Percentiles rank a stretch among this genome's conserved stretches.
Evolutionary conservation across 2,329 filamentous ascomycete species (phyloP).

Genomic region (Lachnellula subtilissima): DNA sequence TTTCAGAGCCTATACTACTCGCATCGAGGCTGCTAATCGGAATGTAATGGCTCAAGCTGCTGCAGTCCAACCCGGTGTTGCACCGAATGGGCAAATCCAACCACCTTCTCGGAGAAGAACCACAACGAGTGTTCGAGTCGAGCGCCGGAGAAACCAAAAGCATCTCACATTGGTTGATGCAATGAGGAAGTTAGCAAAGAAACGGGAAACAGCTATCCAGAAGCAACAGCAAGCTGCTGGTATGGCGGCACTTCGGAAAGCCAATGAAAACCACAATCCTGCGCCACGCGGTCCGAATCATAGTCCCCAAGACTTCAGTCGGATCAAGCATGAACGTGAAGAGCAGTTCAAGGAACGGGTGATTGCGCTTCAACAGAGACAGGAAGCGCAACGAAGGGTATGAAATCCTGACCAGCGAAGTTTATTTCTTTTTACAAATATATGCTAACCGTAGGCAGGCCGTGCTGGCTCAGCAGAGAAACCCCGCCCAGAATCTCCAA

Average conservation of each 20-base stretch:
- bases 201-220: slow-evolving; percentile 76
- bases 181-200: slow-evolving; percentile 93
- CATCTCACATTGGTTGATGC: slow-evolving; percentile 87
- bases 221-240: slow-evolving; percentile 81
- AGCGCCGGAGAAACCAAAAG: slow-evolving; percentile 78
- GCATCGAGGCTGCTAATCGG: slow-evolving; percentile 56
- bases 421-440: slow-evolving; percentile 12
- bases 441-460: slow-evolving; percentile 36
- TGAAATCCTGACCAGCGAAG: slow-evolving; percentile 26
- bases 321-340: slow-evolving; percentile 83
- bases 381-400: slow-evolving; percentile 49
- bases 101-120: slow-evolving; percentile 58
- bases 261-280: slow-evolving; percentile 53
- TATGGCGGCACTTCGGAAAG: slow-evolving; percentile 76
- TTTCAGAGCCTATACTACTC: slow-evolving; percentile 67
- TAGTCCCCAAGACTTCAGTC: slow-evolving; percentile 86
- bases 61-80: slow-evolving; percentile 27
- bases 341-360: slow-evolving; percentile 59
- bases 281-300: slow-evolving; percentile 40
- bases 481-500: slow-evolving; percentile 19
- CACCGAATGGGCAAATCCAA: slow-evolving; percentile 42
- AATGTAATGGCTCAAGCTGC: slow-evolving; percentile 37
- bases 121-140: slow-evolving; percentile 78
- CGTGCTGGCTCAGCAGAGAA: slow-evolving; percentile 26
- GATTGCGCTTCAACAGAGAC: slow-evolving; percentile 38